Conservation (phyloP, 164 flowering plant genomes). For the Brasenia schreberi region DNA sequence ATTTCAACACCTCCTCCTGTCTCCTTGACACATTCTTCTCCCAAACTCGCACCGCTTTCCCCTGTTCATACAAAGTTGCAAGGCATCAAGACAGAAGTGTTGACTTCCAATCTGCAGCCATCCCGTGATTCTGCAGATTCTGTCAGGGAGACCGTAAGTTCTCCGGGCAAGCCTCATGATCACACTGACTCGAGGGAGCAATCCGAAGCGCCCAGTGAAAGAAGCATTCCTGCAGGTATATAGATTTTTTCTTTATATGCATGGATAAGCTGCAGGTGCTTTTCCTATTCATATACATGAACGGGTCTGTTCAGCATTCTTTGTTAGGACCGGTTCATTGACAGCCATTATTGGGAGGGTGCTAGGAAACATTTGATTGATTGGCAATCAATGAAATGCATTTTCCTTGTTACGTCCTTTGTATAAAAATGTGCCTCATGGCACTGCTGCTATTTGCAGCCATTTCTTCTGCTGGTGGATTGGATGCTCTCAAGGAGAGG, state of each 20-base stretch:
- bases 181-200: neutral
- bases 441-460: neutral
- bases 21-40: constrained; percentile 48
- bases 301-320: no score
- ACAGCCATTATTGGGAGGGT: no score
- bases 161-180: neutral
- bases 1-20: constrained; percentile 91
- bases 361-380: no score
- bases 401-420: no score
- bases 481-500: constrained; percentile 91
- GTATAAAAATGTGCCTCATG: neutral
- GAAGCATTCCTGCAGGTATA: neutral
- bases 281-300: no score
- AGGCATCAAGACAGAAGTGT: neutral
- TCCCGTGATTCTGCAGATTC: neutral
- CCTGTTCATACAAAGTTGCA: constrained; percentile 51
- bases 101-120: neutral
- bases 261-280: no score
- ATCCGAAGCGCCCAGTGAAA: neutral
- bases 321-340: no score
- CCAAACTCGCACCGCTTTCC: constrained; percentile 67
- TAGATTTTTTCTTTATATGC: neutral
- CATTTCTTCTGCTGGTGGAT: constrained; percentile 67
- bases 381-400: no score
- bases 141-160: neutral